phyloP scores from a whole-genome alignment of 192 early-diverging fungal genomes.

The Gryganskiella cystojenkinii region DNA sequence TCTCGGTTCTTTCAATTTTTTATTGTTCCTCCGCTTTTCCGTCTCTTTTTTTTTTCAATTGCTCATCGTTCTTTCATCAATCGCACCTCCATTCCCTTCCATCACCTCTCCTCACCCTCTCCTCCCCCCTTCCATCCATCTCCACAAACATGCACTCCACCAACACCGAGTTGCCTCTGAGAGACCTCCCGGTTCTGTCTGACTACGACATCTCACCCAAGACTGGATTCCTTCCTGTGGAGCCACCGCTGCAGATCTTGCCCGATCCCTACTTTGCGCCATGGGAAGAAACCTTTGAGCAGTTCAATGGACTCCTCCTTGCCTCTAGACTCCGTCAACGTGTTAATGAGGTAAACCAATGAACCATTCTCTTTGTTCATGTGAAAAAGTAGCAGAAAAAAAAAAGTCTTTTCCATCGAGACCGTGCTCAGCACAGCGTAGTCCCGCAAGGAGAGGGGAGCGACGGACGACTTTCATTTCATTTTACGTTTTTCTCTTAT shows the following conservation, averaged over 20 bases:
- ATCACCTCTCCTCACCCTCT: neutral
- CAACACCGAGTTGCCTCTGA: conserved; percentile 14
- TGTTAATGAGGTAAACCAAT: conserved; percentile 73
- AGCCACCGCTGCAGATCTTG: conserved; percentile 79
- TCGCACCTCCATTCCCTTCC: neutral
- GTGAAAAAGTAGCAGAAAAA: too few relatives aligned
- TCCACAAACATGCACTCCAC: neutral
- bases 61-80: too few relatives aligned
- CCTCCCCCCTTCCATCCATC: neutral
- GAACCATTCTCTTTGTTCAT: too few relatives aligned
- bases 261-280: conserved; percentile 83
- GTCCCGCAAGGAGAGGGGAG: too few relatives aligned
- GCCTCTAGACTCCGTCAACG: conserved; percentile 72
- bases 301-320: conserved; percentile 80
- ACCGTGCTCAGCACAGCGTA: too few relatives aligned
- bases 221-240: conserved; percentile 88
- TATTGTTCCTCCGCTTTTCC: neutral
- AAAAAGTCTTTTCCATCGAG: too few relatives aligned
- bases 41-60: neutral
- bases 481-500: too few relatives aligned
- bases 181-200: conserved; percentile 61
- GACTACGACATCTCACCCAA: conserved; percentile 86
- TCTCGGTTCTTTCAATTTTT: neutral
- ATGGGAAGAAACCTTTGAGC: conserved; percentile 87
- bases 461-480: too few relatives aligned